phyloP scores from a whole-genome alignment of 208 protist genomes.

The Acanthamoeba royreba region DNA sequence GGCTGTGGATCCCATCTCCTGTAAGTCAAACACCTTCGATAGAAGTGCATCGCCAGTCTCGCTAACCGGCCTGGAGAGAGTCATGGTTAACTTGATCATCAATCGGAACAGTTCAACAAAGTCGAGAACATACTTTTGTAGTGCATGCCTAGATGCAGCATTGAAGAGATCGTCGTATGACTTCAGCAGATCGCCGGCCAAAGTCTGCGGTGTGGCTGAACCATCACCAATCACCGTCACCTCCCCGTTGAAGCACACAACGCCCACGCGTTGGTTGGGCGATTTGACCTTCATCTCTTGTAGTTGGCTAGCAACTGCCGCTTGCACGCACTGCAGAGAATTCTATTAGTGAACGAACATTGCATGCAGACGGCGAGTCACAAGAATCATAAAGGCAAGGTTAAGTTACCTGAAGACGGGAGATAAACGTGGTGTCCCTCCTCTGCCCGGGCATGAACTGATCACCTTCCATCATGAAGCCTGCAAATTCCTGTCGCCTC shows the following conservation, averaged over 20 bases:
- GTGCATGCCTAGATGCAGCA: not conserved
- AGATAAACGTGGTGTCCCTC: not conserved
- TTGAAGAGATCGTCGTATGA: conserved; percentile 48
- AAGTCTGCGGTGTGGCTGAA: not conserved
- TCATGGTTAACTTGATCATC: not conserved
- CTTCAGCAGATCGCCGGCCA: conserved; percentile 61
- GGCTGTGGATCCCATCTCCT: conserved; percentile 58
- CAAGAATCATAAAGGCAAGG: not conserved
- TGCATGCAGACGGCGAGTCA: not conserved
- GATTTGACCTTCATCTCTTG: conserved; percentile 39
- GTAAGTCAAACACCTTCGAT: conserved; percentile 33
- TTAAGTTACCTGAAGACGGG: not conserved
- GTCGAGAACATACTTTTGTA: not conserved
- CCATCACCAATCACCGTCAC: conserved; percentile 49
- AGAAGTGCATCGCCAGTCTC: not conserved
- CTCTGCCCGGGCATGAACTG: conserved; percentile 1
- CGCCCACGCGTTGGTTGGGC: conserved; percentile 51
- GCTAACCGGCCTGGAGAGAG: not conserved
- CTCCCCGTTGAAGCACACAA: conserved; percentile 63
- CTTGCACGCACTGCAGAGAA: conserved; percentile 67
- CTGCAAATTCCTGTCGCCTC: not conserved
- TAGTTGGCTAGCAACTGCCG: conserved; percentile 53
- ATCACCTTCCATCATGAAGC: not conserved
- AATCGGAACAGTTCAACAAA: not conserved
- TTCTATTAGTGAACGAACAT: not conserved